Base-by-base conservation (phyloP, 257 asterid genomes). In the Solanum pennellii region DNA sequence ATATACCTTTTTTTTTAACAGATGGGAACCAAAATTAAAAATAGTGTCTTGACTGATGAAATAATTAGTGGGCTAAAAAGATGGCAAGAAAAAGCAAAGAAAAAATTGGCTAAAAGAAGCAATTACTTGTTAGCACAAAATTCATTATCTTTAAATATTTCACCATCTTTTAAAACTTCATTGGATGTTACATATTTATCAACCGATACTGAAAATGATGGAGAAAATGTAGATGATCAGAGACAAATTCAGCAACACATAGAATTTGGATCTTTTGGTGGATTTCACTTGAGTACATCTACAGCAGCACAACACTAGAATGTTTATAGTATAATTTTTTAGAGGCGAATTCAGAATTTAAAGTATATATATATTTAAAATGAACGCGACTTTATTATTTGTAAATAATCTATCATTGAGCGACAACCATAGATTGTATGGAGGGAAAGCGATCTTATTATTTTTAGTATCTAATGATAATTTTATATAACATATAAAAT, bases 21-120 rank as follows among this genome's bases (percentile, higher is more conserved):
- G 94, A 95, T 94, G 98, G 96, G 98, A 2, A 92, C 96, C 27
- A 92, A 95, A 16, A 91, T 94, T 90, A 87, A 90, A 76, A 88
- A 85, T 60, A 85, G 94, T 62, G 96, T 92, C 10, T 93, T 95
- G 87, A 92, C 93, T 1, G 93, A 89, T 84, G 88, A 86, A 68
- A 95, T 93, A 65, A 89, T 83, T 1, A 85, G 89, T 68, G 95
- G 95, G 21, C 88, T 95, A 8, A 94, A 87, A 84, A 90, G 93
- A 90, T 95, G 98, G 98, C 91, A 87, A 2, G 91, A 89, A 5
- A 89, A 89, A 89, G 98, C 98, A 8, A 91, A 83, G 91, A 91
- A 84, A 87, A 94, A 91, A 69, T 23, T 92, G 89, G 93, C 95
- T 75, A 4, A 47, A 47, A 39, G n/a, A 65, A 89, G 87, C 69